phyloP scores from a whole-genome alignment of 768 basidiomycete species.

The Pilatotrama ljubarskyi region DNA sequence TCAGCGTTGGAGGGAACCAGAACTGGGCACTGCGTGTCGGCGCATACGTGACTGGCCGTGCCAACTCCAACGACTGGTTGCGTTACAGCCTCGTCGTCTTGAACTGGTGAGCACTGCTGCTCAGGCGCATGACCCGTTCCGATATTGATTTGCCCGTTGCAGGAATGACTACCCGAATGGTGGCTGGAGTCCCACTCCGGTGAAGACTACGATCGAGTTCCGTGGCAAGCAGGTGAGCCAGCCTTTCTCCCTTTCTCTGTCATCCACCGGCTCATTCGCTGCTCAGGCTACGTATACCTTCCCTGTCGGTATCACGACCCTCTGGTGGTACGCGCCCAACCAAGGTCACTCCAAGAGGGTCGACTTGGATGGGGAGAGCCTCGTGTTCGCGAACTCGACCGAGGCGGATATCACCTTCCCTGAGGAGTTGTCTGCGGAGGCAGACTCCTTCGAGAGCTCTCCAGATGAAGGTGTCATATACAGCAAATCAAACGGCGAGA shows the following conservation, averaged over 20 bases:
- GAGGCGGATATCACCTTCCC: background rate
- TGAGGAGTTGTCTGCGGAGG: background rate
- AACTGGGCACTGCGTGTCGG: constrained; percentile 62
- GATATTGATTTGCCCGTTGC: background rate
- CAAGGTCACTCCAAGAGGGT: constrained; percentile 10
- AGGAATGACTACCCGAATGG: constrained; percentile 52
- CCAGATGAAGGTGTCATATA: background rate
- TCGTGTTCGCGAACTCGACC: constrained; percentile 4
- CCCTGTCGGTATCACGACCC: constrained; percentile 69
- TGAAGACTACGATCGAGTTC: constrained; percentile 63
- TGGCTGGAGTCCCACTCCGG: constrained; percentile 54
- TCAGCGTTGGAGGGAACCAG: constrained; percentile 56
- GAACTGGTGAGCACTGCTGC: constrained; percentile 46
- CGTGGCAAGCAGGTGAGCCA: constrained; percentile 54
- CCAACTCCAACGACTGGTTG: constrained; percentile 53
- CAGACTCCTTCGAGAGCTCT: background rate
- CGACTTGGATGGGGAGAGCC: background rate
- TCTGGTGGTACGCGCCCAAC: constrained; percentile 48
- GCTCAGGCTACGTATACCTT: constrained; percentile 66
- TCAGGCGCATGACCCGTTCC: background rate
- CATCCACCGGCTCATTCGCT: background rate
- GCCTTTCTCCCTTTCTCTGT: too few species aligned
- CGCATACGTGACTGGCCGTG: constrained; percentile 63
- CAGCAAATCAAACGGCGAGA: constrained; percentile 11
- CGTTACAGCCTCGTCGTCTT: constrained; percentile 74